Conservation (phyloP, 2,329 filamentous ascomycete genomes). For the Akanthomyces muscarius region DNA sequence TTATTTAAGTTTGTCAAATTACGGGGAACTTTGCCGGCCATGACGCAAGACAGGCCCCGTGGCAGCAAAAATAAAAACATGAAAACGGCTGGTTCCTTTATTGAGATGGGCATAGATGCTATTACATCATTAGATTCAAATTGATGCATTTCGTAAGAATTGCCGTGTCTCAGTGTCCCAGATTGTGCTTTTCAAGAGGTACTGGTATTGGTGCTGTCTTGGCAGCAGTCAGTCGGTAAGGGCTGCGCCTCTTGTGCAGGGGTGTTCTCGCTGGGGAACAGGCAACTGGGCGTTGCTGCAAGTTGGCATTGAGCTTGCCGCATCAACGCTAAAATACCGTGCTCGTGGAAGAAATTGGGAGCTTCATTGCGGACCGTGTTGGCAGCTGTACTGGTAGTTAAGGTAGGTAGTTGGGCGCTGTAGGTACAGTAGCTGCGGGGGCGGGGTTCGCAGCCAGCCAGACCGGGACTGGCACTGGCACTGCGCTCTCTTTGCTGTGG, state of each 20-base stretch:
- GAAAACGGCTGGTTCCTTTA: constrained; percentile 1
- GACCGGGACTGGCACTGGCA: neutral
- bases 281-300: too few species aligned
- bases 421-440: neutral
- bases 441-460: neutral
- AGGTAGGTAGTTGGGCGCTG: neutral
- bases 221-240: too few species aligned
- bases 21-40: constrained; percentile 1
- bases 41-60: constrained; percentile 9
- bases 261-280: too few species aligned
- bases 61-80: neutral
- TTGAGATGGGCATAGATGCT: neutral
- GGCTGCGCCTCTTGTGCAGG: too few species aligned
- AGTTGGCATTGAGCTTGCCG: too few species aligned
- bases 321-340: too few species aligned
- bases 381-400: neutral
- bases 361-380: neutral
- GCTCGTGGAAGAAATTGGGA: neutral
- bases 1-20: constrained; percentile 1
- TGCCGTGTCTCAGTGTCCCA: neutral
- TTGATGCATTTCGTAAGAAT: neutral
- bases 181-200: neutral
- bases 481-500: neutral
- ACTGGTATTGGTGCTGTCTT: neutral
- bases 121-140: constrained; percentile 3